phyloP scores from a whole-genome alignment of 2,329 filamentous ascomycete genomes.

The Lasiodiplodia theobromae region DNA sequence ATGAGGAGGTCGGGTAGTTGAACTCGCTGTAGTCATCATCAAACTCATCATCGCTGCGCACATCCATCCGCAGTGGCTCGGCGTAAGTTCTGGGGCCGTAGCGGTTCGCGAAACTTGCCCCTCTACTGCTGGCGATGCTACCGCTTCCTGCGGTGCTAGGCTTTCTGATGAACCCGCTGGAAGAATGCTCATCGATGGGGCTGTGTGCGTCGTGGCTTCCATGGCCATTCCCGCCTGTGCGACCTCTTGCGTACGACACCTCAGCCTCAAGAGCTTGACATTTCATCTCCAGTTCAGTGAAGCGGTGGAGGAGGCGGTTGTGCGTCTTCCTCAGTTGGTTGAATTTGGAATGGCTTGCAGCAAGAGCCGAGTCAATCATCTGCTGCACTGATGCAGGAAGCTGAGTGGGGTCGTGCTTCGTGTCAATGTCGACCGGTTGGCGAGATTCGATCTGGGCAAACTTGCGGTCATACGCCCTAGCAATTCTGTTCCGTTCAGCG shows the following conservation, averaged over 20 bases:
- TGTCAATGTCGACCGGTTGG: constrained; percentile 32
- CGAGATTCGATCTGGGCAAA: constrained; percentile 51
- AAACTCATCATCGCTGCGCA: constrained; percentile 23
- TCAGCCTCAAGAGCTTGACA: constrained; percentile 50
- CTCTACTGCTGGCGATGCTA: constrained; percentile 30
- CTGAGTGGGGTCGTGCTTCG: constrained; percentile 39
- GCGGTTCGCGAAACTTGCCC: constrained; percentile 32
- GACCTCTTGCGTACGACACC: constrained; percentile 25
- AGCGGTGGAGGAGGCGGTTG: constrained; percentile 57
- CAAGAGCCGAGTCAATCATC: constrained; percentile 58
- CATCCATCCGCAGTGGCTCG: constrained; percentile 22
- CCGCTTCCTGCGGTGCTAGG: constrained; percentile 39
- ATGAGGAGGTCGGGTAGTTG: constrained; percentile 36
- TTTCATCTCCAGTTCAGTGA: constrained; percentile 58
- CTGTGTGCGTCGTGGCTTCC: constrained; percentile 23
- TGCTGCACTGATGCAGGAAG: constrained; percentile 51
- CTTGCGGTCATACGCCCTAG: constrained; percentile 56
- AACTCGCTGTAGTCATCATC: constrained; percentile 41
- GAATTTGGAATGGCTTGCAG: constrained; percentile 56
- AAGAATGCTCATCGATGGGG: constrained; percentile 30
- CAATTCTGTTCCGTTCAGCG: constrained; percentile 56
- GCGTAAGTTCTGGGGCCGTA: constrained; percentile 38
- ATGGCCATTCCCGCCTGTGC: constrained; percentile 18
- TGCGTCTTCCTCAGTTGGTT: constrained; percentile 60
- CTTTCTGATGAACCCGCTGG: constrained; percentile 34